These are phyloP conservation scores for Hirschioporus abietinus DNA, from an alignment of 768 basidiomycete species.

Conservation along the genomic window DNA sequence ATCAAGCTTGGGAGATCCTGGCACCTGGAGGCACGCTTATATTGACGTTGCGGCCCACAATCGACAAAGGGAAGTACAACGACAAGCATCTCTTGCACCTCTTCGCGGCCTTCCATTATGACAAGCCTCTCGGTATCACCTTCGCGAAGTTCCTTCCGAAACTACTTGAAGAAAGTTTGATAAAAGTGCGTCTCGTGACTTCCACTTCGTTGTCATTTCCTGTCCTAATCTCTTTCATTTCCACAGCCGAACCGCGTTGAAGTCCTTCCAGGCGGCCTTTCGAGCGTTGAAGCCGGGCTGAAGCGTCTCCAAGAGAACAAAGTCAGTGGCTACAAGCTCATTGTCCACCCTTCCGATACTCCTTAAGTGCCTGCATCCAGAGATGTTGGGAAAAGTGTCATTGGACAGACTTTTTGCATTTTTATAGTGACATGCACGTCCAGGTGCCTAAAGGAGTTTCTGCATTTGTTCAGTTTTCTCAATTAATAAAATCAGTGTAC, in stretches of 20 bases:
- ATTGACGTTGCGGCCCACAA: slow-evolving; percentile 5
- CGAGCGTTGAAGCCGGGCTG: slow-evolving; percentile 18
- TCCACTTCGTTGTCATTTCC: background rate
- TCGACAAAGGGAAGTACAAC: slow-evolving; percentile 7
- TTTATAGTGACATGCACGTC: too few relatives aligned
- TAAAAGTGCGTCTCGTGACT: background rate
- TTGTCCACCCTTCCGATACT: slow-evolving; percentile 22
- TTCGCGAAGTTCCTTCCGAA: slow-evolving; percentile 1
- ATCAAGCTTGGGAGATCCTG: slow-evolving; percentile 17
- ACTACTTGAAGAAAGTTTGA: background rate
- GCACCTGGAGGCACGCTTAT: slow-evolving; percentile 9
- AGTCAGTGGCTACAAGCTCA: slow-evolving; percentile 23
- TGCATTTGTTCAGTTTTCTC: too few relatives aligned
- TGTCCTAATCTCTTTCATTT: background rate
- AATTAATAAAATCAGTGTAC: too few relatives aligned
- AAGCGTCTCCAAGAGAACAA: slow-evolving; percentile 14
- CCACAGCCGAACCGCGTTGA: slow-evolving; percentile 22
- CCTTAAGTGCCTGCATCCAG: too few relatives aligned
- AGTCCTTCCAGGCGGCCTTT: slow-evolving; percentile 21
- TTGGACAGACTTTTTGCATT: too few relatives aligned
- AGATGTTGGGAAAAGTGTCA: too few relatives aligned
- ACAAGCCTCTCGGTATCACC: slow-evolving; percentile 9
- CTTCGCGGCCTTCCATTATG: slow-evolving; percentile 6
- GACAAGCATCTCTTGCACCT: slow-evolving; percentile 5
- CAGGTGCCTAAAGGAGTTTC: too few relatives aligned